Base-by-base conservation (phyloP, 192 early-diverging fungal genomes). In the Nowakowskiella sp. region DNA sequence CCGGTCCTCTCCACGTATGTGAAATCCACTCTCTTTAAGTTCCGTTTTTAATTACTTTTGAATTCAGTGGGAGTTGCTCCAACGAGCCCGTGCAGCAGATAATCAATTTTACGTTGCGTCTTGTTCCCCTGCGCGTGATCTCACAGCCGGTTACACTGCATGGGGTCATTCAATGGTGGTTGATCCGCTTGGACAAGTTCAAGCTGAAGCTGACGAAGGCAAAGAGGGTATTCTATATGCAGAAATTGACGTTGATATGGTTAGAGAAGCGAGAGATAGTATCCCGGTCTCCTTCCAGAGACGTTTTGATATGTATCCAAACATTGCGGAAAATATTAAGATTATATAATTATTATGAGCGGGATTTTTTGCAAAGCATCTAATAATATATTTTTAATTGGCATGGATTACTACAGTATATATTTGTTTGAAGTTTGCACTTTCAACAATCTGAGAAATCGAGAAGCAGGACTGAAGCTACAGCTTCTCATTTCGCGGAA, bases 101-200 rank as follows among this genome's bases (percentile, higher is more conserved):
- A 99, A 96, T 65, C 91, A 91, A 60, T 69, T 98, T 51, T 99
- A 84, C 58, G 87, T 91, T 0, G 90, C 89, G 5, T 85, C 85
- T n/a, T 99, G 95, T 71, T 95, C 95, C 1, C 95, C 95, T 5
- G 95, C 95, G 7, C 74, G 92, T 24, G 91, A 92, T 49, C 42
- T 57, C 9, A 52, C 29, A 7, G 87, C 87, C 2, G 47, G 55
- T 5, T 99, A 99, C 67, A 74, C 85, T 27, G 91, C 95, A 5
- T 99, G 87, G 85, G 95, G 95, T 22, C 90, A 99, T 66, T 94
- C 91, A 4, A 84, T 85, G 1, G 67, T 96, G 26, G 88, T 94
- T 6, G 84, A 88, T 65, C 92, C 95, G 44, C 81, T 70, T 64
- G 91, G 87, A 7, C 51, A 56, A 22, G 79, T 94, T 2, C 23